Evolutionary conservation across 257 asterid species (phyloP), one percentile per base, ranked within the genome.

Genomic region (Plectranthus barbatus): DNA sequence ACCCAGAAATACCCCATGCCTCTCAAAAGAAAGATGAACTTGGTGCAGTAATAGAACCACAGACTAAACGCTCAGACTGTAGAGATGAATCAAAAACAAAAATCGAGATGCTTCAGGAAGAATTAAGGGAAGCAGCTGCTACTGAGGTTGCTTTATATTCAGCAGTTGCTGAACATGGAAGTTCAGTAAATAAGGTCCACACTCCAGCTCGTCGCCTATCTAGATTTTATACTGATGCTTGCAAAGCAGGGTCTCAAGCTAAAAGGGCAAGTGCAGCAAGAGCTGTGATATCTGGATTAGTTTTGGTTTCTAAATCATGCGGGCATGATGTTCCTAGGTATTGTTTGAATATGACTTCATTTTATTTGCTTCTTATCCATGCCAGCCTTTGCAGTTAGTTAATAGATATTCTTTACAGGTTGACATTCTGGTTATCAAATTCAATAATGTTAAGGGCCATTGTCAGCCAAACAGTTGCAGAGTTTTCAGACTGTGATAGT

Each of bases 241-340:
- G 86, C 76, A 81, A 66, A 77, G 74, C 54, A 47, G 84, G 84
- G 4, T 79, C 78, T 29, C 81, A 56, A 67, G 80, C 77, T 63
- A 88, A 82, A 76, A 82, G 81, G 44, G 84, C 91, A 34, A 83
- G 91, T 72, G 84, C 95, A 21, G 95, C 95, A 53, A 81, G 90
- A 81, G 88, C 96, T 65, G 82, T 81, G 3, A 72, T 86, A 48
- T 84, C 95, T 24, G 98, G 98, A 19, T 74, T 91, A 69, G 83
- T 88, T 67, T 67, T 88, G 88, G 95, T 91, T 76, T 82, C 95
- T 66, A 91, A 86, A 86, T 88, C 95, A 31, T 91, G 98, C 44
- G 98, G 98, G 50, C 82, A 91, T 69, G 98, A 91, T 77, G 96
- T 88, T 64, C 89, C 98, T 42, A 84, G 98, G 95, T 88, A 54